Evolutionary conservation across 306 rosid species (phyloP), one percentile per base, ranked within the genome.

Genomic region (Glycine tomentella): DNA sequence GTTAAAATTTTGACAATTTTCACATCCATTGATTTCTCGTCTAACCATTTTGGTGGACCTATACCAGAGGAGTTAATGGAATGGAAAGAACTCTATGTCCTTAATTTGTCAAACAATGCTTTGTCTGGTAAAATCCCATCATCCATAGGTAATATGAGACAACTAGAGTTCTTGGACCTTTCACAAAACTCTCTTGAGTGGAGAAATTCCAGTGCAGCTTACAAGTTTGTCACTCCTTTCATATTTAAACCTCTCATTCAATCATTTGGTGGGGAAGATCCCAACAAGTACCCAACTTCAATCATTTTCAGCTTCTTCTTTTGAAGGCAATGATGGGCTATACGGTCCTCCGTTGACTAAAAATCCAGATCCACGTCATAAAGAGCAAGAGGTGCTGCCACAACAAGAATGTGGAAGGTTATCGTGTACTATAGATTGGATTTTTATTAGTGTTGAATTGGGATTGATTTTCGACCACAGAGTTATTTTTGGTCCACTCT

Each of bases 11-110:
- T 84, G 0, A 86, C 77, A 0, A n/a, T 71, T 31, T 80, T 69
- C 71, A 90, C 81, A 34, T 78, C 82, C 1, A 51, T 91, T 3
- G 95, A 87, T 17, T 17, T 91, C 11, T 89, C 92, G 5, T 44
- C 40, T 7, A 89, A 87, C 74, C 56, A 58, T 1, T 64, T 84
- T 15, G 38, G 46, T 2, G 90, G 88, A 7, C 0, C 9, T 51
- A 84, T 89, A 58, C 64, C 64, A 6, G 13, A 16, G 5, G 36
- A 58, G 7, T 5, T 38, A 38, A 38, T 38, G 44, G 44, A 38
- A 4, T 38, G 1, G 1, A 38, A 38, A 38, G 7, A 38, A 4
- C 6, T 38, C 44, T 5, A 38, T 38, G 7, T 38, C 44, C 44
- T 38, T 4, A 38, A 38, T 5, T 38, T 38, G 44, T 38, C 44